Evolutionary conservation across 805 yeast genomes (phyloP).

Genomic region (Torulaspora microellipsoides): DNA sequence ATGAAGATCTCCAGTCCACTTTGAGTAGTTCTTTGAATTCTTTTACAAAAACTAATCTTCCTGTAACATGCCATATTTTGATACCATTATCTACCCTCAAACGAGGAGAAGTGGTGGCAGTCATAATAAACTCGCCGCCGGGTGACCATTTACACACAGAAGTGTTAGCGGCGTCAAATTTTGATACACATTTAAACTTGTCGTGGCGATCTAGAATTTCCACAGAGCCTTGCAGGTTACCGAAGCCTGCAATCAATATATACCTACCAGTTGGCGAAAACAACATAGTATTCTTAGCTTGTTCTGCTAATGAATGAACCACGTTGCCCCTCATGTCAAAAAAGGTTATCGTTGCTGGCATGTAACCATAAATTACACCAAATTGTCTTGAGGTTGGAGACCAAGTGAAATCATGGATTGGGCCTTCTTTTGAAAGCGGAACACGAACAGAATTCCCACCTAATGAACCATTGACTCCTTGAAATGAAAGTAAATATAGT

Average conservation of each 20-base stretch:
- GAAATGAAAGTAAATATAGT: constrained; percentile 60
- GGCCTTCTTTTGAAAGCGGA: constrained; percentile 85
- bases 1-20: constrained; percentile 75
- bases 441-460: constrained; percentile 90
- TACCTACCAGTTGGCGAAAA: constrained; percentile 94
- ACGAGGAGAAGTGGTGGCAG: constrained; percentile 97
- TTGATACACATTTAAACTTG: constrained; percentile 71
- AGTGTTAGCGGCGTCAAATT: constrained; percentile 89
- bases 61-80: constrained; percentile 89
- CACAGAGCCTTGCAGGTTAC: constrained; percentile 94
- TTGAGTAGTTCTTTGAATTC: constrained; percentile 78
- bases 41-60: constrained; percentile 69
- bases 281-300: constrained; percentile 82
- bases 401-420: constrained; percentile 97
- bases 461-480: constrained; percentile 62
- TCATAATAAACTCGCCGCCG: constrained; percentile 85
- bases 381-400: constrained; percentile 94
- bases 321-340: constrained; percentile 92
- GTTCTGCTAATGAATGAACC: constrained; percentile 76
- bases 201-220: constrained; percentile 91
- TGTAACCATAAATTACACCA: constrained; percentile 94
- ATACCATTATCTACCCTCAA: constrained; percentile 94
- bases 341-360: constrained; percentile 95
- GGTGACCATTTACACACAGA: constrained; percentile 98
- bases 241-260: constrained; percentile 93